Evolutionary conservation across 2,329 filamentous ascomycete genomes (phyloP).

Genomic region (Calonectria naviculata): DNA sequence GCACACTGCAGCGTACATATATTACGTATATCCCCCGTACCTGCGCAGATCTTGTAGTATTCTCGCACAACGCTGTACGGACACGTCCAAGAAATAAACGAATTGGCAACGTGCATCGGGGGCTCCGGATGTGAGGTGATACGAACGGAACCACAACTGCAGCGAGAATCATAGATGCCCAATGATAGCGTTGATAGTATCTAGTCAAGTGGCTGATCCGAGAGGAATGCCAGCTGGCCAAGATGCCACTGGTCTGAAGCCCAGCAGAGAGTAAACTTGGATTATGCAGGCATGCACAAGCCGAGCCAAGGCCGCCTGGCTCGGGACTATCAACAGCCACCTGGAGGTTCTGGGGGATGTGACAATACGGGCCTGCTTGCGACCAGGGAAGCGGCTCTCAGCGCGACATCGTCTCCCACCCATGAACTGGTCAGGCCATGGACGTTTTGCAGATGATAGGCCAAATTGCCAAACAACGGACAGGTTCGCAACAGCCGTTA

Average conservation of each 20-base stretch:
- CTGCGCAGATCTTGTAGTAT: slow-evolving; percentile 7
- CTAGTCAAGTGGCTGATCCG: not conserved
- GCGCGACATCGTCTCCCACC: not conserved
- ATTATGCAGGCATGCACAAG: not conserved
- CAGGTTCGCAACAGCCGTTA: not conserved
- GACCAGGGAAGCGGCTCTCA: not conserved
- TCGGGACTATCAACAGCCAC: slow-evolving; percentile 1
- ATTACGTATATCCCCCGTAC: slow-evolving; percentile 3
- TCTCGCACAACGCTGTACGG: not conserved
- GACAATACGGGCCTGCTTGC: not conserved
- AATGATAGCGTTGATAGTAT: not conserved
- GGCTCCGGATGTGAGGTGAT: not conserved
- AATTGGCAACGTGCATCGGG: not conserved
- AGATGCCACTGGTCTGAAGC: not conserved
- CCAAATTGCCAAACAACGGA: not conserved
- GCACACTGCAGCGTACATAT: not conserved
- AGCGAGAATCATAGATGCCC: slow-evolving; percentile 1
- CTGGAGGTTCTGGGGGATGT: not conserved
- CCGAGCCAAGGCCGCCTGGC: not conserved
- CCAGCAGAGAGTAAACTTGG: not conserved
- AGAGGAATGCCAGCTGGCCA: slow-evolving; percentile 5
- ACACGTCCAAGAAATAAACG: not conserved
- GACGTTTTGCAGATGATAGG: not conserved
- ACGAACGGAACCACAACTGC: slow-evolving; percentile 4
- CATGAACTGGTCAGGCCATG: not conserved